Base-by-base conservation (phyloP, 1,284 basidiomycete species). In the Moesziomyces antarcticus region DNA sequence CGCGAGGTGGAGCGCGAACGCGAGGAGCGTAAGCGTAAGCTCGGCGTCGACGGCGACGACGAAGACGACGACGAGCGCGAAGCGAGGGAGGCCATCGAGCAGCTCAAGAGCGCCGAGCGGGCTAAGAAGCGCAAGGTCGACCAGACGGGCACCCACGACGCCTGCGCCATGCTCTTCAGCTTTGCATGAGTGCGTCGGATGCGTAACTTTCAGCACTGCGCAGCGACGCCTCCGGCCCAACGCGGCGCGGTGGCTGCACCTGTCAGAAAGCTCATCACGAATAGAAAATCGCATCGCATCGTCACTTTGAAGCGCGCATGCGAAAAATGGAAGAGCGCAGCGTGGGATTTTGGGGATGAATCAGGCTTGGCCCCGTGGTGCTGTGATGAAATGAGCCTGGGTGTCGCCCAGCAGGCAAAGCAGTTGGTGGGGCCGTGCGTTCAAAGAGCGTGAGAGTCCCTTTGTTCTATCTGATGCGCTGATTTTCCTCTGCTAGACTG, bases 111-210 rank as follows among this genome's bases (percentile, higher is more conserved):
- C 4, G 51, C 55, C 16, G 66, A 74, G 48, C 56, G 72, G 33
- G 63, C 62, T 16, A 74, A 74, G 55, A 74, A 74, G 59, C 35
- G 62, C n/a, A 65, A 63, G 33, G 53, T 66, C 27, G 66, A 74
- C 42, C 55, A 62, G 47, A 70, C 72, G 6, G 72, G 72, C 10
- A 54, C 54, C 1, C 72, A 74, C 27, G 72, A 74, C 21, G 54
- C 62, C 35, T 74, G 72, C 35, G 65, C 72, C 2, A 41, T 18
- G 33, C 27, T 74, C 47, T 74, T 74, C 42, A 70, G 58, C 59
- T 74, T 74, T 58, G 72, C 65, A 41, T 73, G 25, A 51, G 27
- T 27, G 48, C 18, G 5, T n/a, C 9, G 7, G 18, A 2, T 13
- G 47, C 16, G 14, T 42, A 27, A 25, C 5, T 6, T 25, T 5